phyloP scores from a whole-genome alignment of 75 land plant species.

The Sequoiadendron giganteum region DNA sequence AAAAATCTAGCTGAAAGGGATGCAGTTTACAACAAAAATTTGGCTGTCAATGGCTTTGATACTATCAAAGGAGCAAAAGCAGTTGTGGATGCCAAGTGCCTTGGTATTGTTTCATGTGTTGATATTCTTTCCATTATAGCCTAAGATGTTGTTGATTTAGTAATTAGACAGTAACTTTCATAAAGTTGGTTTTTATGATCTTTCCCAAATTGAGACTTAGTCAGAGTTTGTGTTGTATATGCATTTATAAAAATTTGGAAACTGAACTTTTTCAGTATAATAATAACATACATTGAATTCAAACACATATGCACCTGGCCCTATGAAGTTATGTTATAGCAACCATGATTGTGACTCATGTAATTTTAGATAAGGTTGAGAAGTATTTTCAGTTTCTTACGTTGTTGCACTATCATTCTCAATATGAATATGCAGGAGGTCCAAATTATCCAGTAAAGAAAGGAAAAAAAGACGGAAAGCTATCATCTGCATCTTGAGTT shows the following conservation, averaged over 20 bases:
- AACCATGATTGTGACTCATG: not conserved
- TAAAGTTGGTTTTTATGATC: not conserved
- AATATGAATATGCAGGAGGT: constrained; percentile 24
- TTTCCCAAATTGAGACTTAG: not conserved
- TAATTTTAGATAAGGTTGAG: not conserved
- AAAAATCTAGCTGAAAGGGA: no score
- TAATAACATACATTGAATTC: not conserved
- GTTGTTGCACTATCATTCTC: no score
- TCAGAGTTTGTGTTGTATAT: not conserved
- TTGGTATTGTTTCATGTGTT: constrained; percentile 25
- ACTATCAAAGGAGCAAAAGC: constrained; percentile 11
- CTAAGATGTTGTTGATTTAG: constrained; percentile 19
- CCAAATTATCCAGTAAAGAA: constrained; percentile 24
- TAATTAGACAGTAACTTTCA: not conserved
- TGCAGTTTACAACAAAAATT: no score
- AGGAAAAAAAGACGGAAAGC: constrained; percentile 29
- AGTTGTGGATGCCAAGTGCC: constrained; percentile 23
- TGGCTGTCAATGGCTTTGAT: constrained; percentile 17
- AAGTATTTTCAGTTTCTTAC: no score
- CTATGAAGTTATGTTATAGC: not conserved
- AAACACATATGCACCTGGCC: not conserved
- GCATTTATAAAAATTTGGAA: no score
- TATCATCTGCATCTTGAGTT: constrained; percentile 20
- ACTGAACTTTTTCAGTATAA: no score
- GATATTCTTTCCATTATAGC: constrained; percentile 24